phyloP scores from a whole-genome alignment of 2,329 filamentous ascomycete species.

The Stagonosporopsis chrysanthemi region DNA sequence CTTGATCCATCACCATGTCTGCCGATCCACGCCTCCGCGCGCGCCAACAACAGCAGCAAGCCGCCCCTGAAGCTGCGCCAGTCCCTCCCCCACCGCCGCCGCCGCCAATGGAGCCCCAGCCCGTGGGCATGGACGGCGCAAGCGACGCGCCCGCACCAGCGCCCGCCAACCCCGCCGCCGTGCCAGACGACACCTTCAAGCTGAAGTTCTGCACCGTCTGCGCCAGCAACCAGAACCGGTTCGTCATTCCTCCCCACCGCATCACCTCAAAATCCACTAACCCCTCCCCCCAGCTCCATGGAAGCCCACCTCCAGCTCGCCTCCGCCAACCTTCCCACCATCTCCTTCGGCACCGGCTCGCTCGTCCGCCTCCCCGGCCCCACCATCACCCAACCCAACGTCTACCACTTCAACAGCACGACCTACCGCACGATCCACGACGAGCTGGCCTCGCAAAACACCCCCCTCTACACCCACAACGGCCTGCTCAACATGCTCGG shows the following conservation, averaged over 20 bases:
- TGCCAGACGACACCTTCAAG: constrained; percentile 70
- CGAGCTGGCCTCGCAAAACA: constrained; percentile 86
- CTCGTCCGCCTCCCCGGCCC: constrained; percentile 92
- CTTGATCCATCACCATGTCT: constrained; percentile 40
- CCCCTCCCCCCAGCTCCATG: constrained; percentile 75
- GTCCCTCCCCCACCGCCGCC: constrained; percentile 61
- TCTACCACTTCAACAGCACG: constrained; percentile 97
- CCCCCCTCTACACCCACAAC: constrained; percentile 86
- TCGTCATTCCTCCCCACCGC: constrained; percentile 39
- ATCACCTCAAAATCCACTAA: constrained; percentile 19
- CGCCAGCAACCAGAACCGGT: constrained; percentile 97
- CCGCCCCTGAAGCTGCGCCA: constrained; percentile 46
- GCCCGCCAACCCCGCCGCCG: constrained; percentile 32
- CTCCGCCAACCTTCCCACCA: constrained; percentile 84
- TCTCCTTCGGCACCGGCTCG: constrained; percentile 96
- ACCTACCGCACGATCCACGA: constrained; percentile 95
- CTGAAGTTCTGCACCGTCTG: constrained; percentile 99
- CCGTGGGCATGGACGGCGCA: constrained; percentile 42
- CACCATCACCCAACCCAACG: constrained; percentile 90
- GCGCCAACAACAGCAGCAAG: constrained; percentile 46
- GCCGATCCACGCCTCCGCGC: constrained; percentile 59
- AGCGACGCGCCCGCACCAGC: constrained; percentile 34
- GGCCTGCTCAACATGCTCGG: constrained; percentile 96
- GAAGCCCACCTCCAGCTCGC: constrained; percentile 96
- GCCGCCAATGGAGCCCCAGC: constrained; percentile 47